A percentile compares a stretch with the other conserved stretches of the same genome.
phyloP scores from a whole-genome alignment of 2,329 filamentous ascomycete species.

The Venturia asperata region DNA sequence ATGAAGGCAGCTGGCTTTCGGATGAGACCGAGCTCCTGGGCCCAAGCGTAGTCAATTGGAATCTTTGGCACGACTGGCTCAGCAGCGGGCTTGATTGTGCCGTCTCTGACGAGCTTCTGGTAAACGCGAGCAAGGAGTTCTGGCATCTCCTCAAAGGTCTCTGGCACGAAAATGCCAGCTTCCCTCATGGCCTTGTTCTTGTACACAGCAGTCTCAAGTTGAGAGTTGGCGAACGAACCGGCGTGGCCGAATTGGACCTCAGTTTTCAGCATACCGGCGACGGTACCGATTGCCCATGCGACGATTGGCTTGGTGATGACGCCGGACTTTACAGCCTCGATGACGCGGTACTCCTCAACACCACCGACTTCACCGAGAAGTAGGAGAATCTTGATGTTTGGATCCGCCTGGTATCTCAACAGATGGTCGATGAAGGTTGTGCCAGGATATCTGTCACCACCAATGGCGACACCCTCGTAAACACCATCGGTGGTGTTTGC shows the following conservation, averaged over 20 bases:
- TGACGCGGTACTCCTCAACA: conserved; percentile 99
- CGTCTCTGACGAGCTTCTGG: conserved; percentile 76
- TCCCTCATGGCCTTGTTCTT: conserved; percentile 98
- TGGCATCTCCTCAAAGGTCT: conserved; percentile 96
- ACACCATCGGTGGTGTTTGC: conserved; percentile 95
- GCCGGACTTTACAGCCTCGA: conserved; percentile 92
- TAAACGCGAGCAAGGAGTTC: conserved; percentile 70
- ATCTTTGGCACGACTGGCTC: conserved; percentile 98
- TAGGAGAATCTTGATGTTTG: conserved; percentile 94
- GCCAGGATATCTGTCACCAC: conserved; percentile 96
- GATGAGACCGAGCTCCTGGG: conserved; percentile 97
- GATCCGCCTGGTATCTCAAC: conserved; percentile 91
- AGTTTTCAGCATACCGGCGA: conserved; percentile 99
- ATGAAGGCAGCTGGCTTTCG: conserved; percentile 99
- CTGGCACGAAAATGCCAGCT: conserved; percentile 86
- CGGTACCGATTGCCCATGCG: conserved; percentile 98
- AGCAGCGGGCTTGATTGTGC: conserved; percentile 74
- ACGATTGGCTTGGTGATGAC: conserved; percentile 97
- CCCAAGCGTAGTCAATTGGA: conserved; percentile 99
- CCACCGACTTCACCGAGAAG: conserved; percentile 97
- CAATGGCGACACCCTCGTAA: conserved; percentile 98
- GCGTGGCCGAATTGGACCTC: conserved; percentile 99
- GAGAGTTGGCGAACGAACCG: conserved; percentile 97
- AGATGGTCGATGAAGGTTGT: conserved; percentile 99
- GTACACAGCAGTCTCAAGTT: conserved; percentile 89